Evolutionary conservation across 441 rosid species (phyloP), one percentile per base, ranked within the genome.

Genomic region (Rhodomyrtus psidioides): DNA sequence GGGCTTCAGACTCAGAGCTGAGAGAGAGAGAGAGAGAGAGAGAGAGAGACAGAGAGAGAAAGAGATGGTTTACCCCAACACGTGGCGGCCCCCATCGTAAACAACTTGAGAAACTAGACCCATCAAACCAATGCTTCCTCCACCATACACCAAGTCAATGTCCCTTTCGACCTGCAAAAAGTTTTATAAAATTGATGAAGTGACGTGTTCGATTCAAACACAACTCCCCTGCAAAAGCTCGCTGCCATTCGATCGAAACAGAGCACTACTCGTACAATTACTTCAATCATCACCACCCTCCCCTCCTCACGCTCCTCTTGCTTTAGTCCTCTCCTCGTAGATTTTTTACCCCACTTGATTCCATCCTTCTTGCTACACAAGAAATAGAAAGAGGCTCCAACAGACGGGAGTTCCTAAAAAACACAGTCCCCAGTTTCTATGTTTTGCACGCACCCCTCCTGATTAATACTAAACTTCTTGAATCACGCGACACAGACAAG

Each of bases 121-220:
- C 94, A 93, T 91, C 84, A 93, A 86, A 24, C 94, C 94, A 28
- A 88, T 82, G 87, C 91, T 93, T 9, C 94, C 93, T 59, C 94
- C 94, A 87, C 94, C 94, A 82, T 93, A 91, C 23, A 84, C 85
- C 81, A 84, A 65, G 46, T 84, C 85, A 28, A 84, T 60, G 81
- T 84, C 62, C 85, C 81, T 84, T 84, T 84, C 85, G 42, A 84
- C 85, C 85, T 84, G 81, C 85, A 51, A 10, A 83, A 83, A 53
- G 83, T 81, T n/a, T 9, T 13, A 49, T 9, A n/a, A 51, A 28
- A 46, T 51, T 27, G 56, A 15, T 44, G 83, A 81, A 81, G 57
- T 46, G 83, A 53, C 83, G 83, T 27, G 83, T 21, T 46, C 39
- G 83, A n/a, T 28, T 81, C 57, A 54, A 81, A 53, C 56, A 53